Base-by-base conservation (phyloP, 441 rosid genomes). In the Corymbia citriodora region DNA sequence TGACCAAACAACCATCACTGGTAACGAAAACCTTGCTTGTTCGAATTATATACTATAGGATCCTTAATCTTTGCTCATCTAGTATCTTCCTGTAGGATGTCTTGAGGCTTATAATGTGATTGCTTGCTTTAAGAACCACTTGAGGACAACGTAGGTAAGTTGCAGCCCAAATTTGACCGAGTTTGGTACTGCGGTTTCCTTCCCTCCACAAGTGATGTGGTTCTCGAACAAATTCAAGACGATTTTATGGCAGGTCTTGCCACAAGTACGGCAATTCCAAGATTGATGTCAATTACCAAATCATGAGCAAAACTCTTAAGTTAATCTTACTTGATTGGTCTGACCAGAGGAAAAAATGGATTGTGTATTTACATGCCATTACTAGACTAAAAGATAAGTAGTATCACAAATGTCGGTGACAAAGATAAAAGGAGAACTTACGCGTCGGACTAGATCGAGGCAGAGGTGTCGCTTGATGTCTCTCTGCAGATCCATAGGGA, bases 381-480 rank as follows among this genome's bases (percentile, higher is more conserved):
- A 6, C 17, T 45, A 45, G n/a, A 40, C 29, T 74, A 40, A 40
- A 74, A 74, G 52, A 74, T 23, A 52, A 23, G 50, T 40, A 40
- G n/a, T 79, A 27, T 79, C 17, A 14, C 18, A 79, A 45, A 79
- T 79, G 85, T 13, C 3, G 3, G 52, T 10, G 3, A 7, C 85
- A 79, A 45, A 40, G 52, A 79, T 12, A 23, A 45, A 79, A 79
- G 85, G 52, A 45, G 52, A 88, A 93, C 97, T 93, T 95, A 96
- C 99, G 55, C 96, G 90, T 85, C 99, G 97, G 88, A 98, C 98
- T 65, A 97, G 95, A 90, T 97, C 98, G 6, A 98, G 95, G 92
- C 99, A 98, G 87, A 96, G 96, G 88, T 97, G 99, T 61, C 99
- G 97, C 90, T 98, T 96, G 93, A 98, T 97, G 92, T 97, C 97